phyloP scores from a whole-genome alignment of 2,329 filamentous ascomycete genomes.

The Dactylella cylindrospora region DNA sequence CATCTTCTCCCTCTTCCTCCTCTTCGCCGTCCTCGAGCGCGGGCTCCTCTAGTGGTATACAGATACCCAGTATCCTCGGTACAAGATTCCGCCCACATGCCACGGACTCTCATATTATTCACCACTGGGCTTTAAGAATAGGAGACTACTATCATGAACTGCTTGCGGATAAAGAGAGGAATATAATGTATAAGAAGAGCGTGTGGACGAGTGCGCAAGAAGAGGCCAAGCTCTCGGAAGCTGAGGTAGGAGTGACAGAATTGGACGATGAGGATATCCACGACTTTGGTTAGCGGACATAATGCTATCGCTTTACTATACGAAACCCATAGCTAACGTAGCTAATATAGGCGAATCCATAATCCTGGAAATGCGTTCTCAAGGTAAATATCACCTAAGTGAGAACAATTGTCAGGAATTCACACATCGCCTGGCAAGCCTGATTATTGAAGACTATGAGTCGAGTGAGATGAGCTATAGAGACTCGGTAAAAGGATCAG shows the following conservation, averaged over 20 bases:
- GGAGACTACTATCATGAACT: not conserved
- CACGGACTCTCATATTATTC: not conserved
- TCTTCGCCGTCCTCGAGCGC: no score
- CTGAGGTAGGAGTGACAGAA: not conserved
- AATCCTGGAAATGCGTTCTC: not conserved
- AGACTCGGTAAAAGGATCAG: slow-evolving; percentile 1
- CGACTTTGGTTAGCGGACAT: not conserved
- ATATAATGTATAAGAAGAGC: not conserved
- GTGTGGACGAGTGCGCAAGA: not conserved
- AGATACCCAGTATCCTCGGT: not conserved
- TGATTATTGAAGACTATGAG: not conserved
- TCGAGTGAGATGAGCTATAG: not conserved
- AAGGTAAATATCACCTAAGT: not conserved
- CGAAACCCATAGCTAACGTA: no score
- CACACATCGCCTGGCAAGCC: not conserved
- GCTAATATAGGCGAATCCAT: not conserved
- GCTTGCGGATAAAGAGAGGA: not conserved
- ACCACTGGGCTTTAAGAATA: not conserved
- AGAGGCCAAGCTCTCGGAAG: not conserved
- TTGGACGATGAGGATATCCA: not conserved
- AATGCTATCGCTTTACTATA: no score
- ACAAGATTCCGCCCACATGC: no score
- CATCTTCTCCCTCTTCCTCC: no score
- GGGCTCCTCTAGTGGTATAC: no score
- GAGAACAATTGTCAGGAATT: not conserved